Percentiles rank a stretch among this genome's conserved stretches.
phyloP scores from a whole-genome alignment of 1,284 basidiomycete genomes.

The Schizopora paradoxa region DNA sequence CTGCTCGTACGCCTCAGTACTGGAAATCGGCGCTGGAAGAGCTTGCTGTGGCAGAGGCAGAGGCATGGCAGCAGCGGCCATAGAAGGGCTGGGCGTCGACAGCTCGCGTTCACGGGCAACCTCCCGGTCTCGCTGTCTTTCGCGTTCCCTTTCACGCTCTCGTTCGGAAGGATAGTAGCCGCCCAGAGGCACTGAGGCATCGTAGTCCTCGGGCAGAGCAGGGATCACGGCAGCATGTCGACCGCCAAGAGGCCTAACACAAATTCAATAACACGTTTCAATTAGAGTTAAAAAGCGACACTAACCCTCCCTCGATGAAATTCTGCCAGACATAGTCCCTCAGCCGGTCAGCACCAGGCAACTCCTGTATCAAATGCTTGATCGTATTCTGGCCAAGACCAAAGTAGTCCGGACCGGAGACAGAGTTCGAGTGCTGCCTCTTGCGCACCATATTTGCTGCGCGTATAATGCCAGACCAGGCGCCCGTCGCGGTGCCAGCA shows the following conservation, averaged over 20 bases:
- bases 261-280: conserved; percentile 17
- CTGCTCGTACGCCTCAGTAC: conserved; percentile 2
- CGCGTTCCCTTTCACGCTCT: conserved; percentile 20
- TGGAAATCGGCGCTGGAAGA: background rate
- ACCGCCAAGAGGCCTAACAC: conserved; percentile 59
- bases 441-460: conserved; percentile 72
- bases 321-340: conserved; percentile 79
- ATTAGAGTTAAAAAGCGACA: conserved; percentile 22
- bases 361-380: conserved; percentile 77
- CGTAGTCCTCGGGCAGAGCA: conserved; percentile 66
- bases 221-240: conserved; percentile 73
- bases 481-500: conserved; percentile 77
- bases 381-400: conserved; percentile 79
- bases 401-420: conserved; percentile 81
- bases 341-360: conserved; percentile 61
- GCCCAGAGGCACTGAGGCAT: conserved; percentile 40
- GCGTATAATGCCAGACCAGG: conserved; percentile 76
- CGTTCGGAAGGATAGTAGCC: conserved; percentile 37
- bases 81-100: conserved; percentile 19
- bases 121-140: conserved; percentile 27
- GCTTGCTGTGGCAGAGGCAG: conserved; percentile 2
- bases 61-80: background rate
- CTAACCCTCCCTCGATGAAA: conserved; percentile 76
- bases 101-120: conserved; percentile 23
- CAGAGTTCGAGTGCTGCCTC: conserved; percentile 74